These are phyloP conservation scores for Ogataea ganodermae DNA, from an alignment of 805 yeast genomes.

Conservation along the genomic window DNA sequence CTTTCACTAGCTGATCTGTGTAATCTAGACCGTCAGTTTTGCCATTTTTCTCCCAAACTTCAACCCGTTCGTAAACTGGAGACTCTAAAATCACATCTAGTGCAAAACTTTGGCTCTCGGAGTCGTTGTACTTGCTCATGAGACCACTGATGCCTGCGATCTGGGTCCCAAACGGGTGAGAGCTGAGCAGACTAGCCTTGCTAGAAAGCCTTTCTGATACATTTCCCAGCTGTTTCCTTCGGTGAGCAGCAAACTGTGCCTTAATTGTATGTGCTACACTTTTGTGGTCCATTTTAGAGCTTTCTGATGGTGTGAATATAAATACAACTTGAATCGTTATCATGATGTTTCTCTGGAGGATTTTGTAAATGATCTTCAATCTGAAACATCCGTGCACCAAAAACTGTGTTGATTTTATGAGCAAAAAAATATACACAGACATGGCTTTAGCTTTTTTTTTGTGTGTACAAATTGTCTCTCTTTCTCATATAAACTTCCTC, in stretches of 20 bases:
- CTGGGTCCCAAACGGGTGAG: constrained; percentile 17
- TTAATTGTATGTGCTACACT: constrained; percentile 1
- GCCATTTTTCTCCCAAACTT: constrained; percentile 26
- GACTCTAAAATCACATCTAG: constrained; percentile 63
- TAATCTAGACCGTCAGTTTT: constrained; percentile 37
- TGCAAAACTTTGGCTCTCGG: constrained; percentile 52
- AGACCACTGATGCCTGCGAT: constrained; percentile 13
- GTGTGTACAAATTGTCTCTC: too few species aligned
- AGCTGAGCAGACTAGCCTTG: constrained; percentile 1
- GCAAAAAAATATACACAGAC: background rate
- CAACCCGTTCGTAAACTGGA: constrained; percentile 57
- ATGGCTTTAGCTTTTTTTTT: background rate
- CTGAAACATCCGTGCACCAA: background rate
- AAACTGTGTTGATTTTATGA: too few species aligned
- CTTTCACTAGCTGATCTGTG: constrained; percentile 60
- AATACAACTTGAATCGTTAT: too few species aligned
- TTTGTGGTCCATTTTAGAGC: too few species aligned
- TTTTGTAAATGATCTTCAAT: too few species aligned
- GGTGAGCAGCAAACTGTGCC: constrained; percentile 12
- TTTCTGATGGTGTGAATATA: too few species aligned
- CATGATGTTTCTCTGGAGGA: too few species aligned
- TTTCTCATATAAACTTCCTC: background rate
- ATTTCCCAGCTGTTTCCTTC: constrained; percentile 7
- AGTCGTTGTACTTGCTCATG: constrained; percentile 43
- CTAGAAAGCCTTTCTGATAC: constrained; percentile 1